Evolutionary conservation across 2,329 filamentous ascomycete genomes (phyloP), one percentile per base, ranked within the genome.

Genomic region (Microcyclosporella mali): DNA sequence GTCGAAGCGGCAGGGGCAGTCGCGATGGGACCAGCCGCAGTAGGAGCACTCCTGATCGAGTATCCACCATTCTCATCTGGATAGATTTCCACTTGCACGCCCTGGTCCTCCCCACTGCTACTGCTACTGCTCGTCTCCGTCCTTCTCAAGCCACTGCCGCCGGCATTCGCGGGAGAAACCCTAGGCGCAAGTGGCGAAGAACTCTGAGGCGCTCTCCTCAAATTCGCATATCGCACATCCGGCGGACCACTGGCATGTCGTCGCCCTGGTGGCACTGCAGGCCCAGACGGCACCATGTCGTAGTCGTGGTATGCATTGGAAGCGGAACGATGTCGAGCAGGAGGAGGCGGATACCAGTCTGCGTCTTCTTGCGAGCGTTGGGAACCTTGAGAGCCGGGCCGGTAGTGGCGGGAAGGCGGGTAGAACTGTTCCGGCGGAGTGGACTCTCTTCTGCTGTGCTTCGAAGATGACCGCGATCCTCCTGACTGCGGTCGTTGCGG

Each of bases 351-450:
- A 18, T 54, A 56, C 46, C 66, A 71, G 37, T 69, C 66, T 1
- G 63, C 37, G n/a, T 64, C 75, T 41, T 76, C 71, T 21, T 70
- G 69, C 17, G 74, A 61, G 14, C 70, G 67, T 52, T 67, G 67
- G 17, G 65, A 60, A 35, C 57, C 56, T 15, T 52, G 41, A 31
- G 49, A 41, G 30, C n/a, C 41, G 15, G 41, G 41, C 25, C 58
- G 57, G 47, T 55, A 59, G 39, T 58, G 56, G 6, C 53, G 45
- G 3, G 54, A 40, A 19, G 42, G 43, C 16, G 38, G 46, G 47
- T 10, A 40, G 38, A 41, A 29, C 25, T 48, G 51, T 17, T 63
- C 59, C 4, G 56, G 55, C 18, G 58, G 60, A 6, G 58, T 60
- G n/a, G 57, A 52, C 16, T 57, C 55, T n/a, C 57, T 54, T 18